phyloP scores from a whole-genome alignment of 148 eudicot species.

The Cornus suecica region DNA sequence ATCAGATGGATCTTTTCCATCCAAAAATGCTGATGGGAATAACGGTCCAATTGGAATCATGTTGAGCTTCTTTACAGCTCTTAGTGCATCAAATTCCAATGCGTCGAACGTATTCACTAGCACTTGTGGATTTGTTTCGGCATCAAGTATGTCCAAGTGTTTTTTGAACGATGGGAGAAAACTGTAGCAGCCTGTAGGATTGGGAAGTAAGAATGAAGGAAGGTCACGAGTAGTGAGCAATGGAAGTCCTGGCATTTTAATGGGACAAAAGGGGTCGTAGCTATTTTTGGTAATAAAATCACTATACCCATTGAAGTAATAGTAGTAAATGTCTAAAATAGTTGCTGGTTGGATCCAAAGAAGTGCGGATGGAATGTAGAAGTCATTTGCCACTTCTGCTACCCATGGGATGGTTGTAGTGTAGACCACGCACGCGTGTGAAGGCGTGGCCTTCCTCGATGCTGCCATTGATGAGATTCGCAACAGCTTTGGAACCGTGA shows the following conservation, averaged over 20 bases:
- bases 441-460: slow-evolving; percentile 35
- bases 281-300: slow-evolving; percentile 20
- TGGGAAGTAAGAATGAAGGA: slow-evolving; percentile 56
- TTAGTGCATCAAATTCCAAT: slow-evolving; percentile 42
- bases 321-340: slow-evolving; percentile 43
- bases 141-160: slow-evolving; percentile 31
- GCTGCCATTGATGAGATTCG: slow-evolving; percentile 23
- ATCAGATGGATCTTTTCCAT: slow-evolving; percentile 27
- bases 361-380: slow-evolving; percentile 39
- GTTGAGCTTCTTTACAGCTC: slow-evolving; percentile 24
- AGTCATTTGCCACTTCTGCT: slow-evolving; percentile 43
- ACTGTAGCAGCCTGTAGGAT: not conserved
- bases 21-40: slow-evolving; percentile 35
- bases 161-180: slow-evolving; percentile 32
- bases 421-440: slow-evolving; percentile 49
- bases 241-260: slow-evolving; percentile 48
- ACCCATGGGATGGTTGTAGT: slow-evolving; percentile 57
- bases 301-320: slow-evolving; percentile 37
- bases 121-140: slow-evolving; percentile 35
- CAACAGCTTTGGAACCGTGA: slow-evolving; percentile 24
- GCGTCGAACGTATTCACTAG: slow-evolving; percentile 62
- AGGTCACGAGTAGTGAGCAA: slow-evolving; percentile 34
- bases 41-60: slow-evolving; percentile 44
- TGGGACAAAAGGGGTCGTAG: slow-evolving; percentile 31
- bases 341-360: slow-evolving; percentile 70